These are phyloP conservation scores for Aphanocladium album DNA, from an alignment of 2,329 filamentous ascomycete genomes.

Conservation along the genomic window DNA sequence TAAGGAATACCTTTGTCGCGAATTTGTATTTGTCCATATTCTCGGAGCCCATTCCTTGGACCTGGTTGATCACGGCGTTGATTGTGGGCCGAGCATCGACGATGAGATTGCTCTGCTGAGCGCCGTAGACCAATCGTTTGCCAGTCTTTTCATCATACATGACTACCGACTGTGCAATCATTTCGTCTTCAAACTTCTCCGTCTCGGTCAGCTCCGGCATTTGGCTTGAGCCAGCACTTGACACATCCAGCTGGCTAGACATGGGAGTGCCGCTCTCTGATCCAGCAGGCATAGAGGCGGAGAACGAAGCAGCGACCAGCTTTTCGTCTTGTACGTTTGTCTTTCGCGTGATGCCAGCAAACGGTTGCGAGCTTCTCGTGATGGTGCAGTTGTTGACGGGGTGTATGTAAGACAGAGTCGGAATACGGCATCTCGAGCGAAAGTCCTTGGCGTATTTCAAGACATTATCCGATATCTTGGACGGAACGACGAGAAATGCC, in stretches of 20 bases:
- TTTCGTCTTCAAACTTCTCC: slow-evolving; percentile 64
- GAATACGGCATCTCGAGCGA: slow-evolving; percentile 83
- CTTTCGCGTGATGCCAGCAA: slow-evolving; percentile 80
- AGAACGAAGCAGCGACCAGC: slow-evolving; percentile 87
- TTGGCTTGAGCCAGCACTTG: slow-evolving; percentile 25
- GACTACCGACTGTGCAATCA: slow-evolving; percentile 40
- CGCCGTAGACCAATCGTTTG: slow-evolving; percentile 72
- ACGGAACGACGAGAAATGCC: slow-evolving; percentile 75
- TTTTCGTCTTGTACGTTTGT: slow-evolving; percentile 95
- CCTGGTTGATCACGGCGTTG: slow-evolving; percentile 92
- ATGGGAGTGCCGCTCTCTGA: slow-evolving; percentile 31
- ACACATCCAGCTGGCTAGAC: slow-evolving; percentile 48
- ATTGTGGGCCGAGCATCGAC: slow-evolving; percentile 92
- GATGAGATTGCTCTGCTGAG: slow-evolving; percentile 89
- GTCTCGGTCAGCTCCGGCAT: slow-evolving; percentile 54
- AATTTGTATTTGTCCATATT: slow-evolving; percentile 98
- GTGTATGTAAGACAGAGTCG: slow-evolving; percentile 89
- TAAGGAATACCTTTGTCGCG: slow-evolving; percentile 84
- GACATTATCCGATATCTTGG: slow-evolving; percentile 91
- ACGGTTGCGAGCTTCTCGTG: slow-evolving; percentile 86
- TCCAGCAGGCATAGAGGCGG: slow-evolving; percentile 27
- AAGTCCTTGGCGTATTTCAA: slow-evolving; percentile 89
- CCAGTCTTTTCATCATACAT: slow-evolving; percentile 55
- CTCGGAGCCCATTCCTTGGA: slow-evolving; percentile 87
- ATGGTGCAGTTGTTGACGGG: slow-evolving; percentile 96